A percentile compares a stretch with the other conserved stretches of the same genome.
Conservation (phyloP, 768 basidiomycete genomes). For the Sarcomyxa edulis region DNA sequence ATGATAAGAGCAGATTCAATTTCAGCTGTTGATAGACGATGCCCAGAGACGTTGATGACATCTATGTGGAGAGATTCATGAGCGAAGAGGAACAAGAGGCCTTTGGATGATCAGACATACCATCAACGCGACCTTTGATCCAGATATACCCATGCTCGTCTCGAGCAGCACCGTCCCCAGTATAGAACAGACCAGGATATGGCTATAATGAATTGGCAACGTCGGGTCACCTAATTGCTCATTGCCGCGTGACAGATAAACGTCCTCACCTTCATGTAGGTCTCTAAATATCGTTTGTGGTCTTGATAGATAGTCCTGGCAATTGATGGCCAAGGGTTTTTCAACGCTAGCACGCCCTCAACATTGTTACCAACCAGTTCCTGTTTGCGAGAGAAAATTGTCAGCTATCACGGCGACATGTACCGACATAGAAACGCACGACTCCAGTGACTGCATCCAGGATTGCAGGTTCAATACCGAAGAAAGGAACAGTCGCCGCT, state of each 20-base stretch:
- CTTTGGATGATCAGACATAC: conserved; percentile 26
- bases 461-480: conserved; percentile 86
- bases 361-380: conserved; percentile 75
- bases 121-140: conserved; percentile 97
- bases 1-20: conserved; percentile 95
- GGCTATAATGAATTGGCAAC: conserved; percentile 40
- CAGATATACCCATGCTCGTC: conserved; percentile 97
- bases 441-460: conserved; percentile 80
- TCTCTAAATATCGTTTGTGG: conserved; percentile 73
- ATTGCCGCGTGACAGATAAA: not conserved
- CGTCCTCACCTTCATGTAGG: conserved; percentile 37
- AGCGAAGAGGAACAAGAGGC: not conserved
- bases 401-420: too few species aligned
- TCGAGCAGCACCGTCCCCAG: conserved; percentile 94
- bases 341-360: conserved; percentile 87
- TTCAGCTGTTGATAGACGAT: conserved; percentile 95
- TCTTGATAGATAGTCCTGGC: conserved; percentile 90
- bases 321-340: conserved; percentile 91
- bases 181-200: conserved; percentile 91
- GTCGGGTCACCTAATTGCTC: not conserved
- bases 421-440: conserved; percentile 29
- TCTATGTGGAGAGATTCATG: conserved; percentile 45
- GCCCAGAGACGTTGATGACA: conserved; percentile 97
- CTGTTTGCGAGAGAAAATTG: conserved; percentile 16
- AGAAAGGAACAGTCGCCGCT: conserved; percentile 96